Conservation (phyloP, 345 rosid genomes). For the Eucalyptus urophylla region DNA sequence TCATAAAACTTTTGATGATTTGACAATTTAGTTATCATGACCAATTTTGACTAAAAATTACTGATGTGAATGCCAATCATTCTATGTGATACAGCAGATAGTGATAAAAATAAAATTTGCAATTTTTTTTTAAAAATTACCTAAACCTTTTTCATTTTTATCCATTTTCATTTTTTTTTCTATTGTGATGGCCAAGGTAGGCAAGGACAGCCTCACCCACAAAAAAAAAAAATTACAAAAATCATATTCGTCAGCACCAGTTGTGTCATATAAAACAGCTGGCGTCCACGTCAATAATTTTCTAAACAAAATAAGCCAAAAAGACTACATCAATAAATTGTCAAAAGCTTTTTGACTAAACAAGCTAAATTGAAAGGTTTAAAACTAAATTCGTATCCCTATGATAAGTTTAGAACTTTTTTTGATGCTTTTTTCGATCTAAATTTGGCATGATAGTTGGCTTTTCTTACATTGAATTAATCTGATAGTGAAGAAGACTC, state of each 20-base stretch:
- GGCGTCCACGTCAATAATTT: accelerated
- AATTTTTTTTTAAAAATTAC: no score
- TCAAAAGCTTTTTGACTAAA: not conserved
- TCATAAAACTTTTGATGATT: not conserved
- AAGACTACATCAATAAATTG: not conserved
- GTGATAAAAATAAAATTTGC: not conserved
- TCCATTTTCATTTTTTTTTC: not conserved
- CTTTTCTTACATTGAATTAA: not conserved
- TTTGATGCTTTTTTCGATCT: accelerated
- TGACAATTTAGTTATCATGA: accelerated
- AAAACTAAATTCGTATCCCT: accelerated
- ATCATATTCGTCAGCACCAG: accelerated
- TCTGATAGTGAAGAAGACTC: not conserved
- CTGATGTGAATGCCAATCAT: accelerated
- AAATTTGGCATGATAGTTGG: not conserved
- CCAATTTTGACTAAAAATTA: accelerated
- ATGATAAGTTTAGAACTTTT: not conserved
- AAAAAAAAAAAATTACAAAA: not conserved
- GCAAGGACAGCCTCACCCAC: accelerated
- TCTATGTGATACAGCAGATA: accelerated
- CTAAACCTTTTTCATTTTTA: not conserved
- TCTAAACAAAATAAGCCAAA: accelerated
- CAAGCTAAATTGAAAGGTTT: accelerated
- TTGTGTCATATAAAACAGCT: accelerated
- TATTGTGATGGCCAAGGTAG: accelerated